phyloP scores from a whole-genome alignment of 2,329 filamentous ascomycete species.

The Ceratocystis harringtonii region DNA sequence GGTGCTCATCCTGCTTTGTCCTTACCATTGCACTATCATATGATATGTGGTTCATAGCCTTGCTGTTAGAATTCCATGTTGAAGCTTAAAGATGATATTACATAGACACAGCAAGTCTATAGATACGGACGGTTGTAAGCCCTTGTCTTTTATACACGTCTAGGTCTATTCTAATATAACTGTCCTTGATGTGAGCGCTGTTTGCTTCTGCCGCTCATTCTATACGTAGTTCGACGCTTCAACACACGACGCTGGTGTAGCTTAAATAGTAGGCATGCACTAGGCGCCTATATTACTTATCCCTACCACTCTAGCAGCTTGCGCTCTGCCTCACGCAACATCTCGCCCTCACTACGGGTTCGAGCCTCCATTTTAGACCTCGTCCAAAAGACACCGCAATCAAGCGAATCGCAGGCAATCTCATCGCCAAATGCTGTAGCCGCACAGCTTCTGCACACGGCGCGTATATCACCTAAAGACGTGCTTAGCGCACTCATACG shows the following conservation, averaged over 20 bases:
- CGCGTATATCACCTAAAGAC: constrained; percentile 47
- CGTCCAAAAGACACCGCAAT: constrained; percentile 86
- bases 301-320: constrained; percentile 25
- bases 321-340: constrained; percentile 23
- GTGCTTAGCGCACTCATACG: constrained; percentile 41
- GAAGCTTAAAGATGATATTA: too few relatives aligned
- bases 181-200: too few relatives aligned
- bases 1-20: too few relatives aligned
- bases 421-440: constrained; percentile 57
- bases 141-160: too few relatives aligned
- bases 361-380: constrained; percentile 46
- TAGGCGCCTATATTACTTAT: neutral
- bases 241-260: too few relatives aligned
- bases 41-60: too few relatives aligned
- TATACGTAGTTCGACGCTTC: neutral
- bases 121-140: too few relatives aligned
- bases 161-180: too few relatives aligned
- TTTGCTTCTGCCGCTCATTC: too few relatives aligned
- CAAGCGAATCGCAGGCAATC: constrained; percentile 75
- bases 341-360: constrained; percentile 27
- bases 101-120: too few relatives aligned
- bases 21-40: too few relatives aligned
- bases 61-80: too few relatives aligned
- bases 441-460: constrained; percentile 68
- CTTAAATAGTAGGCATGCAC: neutral